Evolutionary conservation across 106 monocot species (phyloP), one percentile per base, ranked within the genome.

Genomic region (Acorus calamus): DNA sequence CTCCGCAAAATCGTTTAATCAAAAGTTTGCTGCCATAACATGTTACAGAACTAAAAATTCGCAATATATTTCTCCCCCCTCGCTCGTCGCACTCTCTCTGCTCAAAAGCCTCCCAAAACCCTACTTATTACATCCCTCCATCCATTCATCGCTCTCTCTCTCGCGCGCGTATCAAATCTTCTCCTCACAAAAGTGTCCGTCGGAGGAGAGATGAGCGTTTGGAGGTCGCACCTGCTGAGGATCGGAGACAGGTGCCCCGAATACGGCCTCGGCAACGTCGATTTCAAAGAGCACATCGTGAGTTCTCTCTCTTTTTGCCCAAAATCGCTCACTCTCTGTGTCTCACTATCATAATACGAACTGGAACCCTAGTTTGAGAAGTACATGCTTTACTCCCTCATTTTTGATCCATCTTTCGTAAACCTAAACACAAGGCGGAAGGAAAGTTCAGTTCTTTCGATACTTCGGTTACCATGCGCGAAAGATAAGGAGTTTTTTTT

Each of bases 231-330:
- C 11, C 80, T 94, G 12, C 89, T 89, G 7, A 84, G 94, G 52
- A 84, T 94, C 76, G 90, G 94, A n/a, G 94, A 94, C 69, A 81
- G 71, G 62, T 90, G 89, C 71, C 63, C 80, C 1, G 94, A 94
- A 67, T 90, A 94, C 64, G 94, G 83, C 14, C 28, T 28, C 28
- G 89, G 84, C 62, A 61, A 76, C 55, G 56, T 60, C 52, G 94
- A 90, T 55, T 69, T 63, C 76, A 94, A 86, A 54, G 94, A 94
- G 43, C 94, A 94, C 76, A 90, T 94, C 46, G 94, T 90, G 11
- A 79, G 78, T 76, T 46, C 56, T 49, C 43, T 9, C 41, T 45
- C 47, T 55, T 6, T 5, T 46, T 8, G 53, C 43, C 13, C 5
- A 49, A 44, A 52, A 2, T 54, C n/a, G 42, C 12, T 5, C 42